A percentile compares a stretch with the other conserved stretches of the same genome.
These are phyloP conservation scores for Verticillium nonalfalfae DNA, from an alignment of 2,329 filamentous ascomycete genomes.

Conservation along the genomic window DNA sequence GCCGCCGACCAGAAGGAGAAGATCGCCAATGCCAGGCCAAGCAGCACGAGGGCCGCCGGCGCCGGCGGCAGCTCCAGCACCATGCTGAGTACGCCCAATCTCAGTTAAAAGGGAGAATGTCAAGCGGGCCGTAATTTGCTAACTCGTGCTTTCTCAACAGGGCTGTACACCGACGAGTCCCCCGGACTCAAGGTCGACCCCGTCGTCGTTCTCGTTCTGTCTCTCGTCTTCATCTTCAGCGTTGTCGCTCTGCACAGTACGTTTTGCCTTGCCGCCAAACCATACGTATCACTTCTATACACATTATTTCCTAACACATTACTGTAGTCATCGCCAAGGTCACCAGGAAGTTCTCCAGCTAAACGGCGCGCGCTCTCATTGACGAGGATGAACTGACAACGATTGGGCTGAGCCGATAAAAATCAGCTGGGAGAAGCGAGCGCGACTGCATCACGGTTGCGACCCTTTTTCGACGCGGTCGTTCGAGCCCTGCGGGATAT, in stretches of 20 bases:
- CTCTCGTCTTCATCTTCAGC: slow-evolving; percentile 97
- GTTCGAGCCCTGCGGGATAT: not conserved
- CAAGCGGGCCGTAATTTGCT: slow-evolving; percentile 16
- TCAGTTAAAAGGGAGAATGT: too few species aligned
- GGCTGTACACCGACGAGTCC: slow-evolving; percentile 96
- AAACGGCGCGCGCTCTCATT: slow-evolving; percentile 18
- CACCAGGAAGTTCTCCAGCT: slow-evolving; percentile 77
- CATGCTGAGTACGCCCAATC: slow-evolving; percentile 67
- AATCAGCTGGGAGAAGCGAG: not conserved
- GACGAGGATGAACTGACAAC: not conserved
- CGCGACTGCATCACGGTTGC: not conserved
- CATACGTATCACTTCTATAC: too few species aligned
- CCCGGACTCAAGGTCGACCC: slow-evolving; percentile 97
- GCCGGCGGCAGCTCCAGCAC: slow-evolving; percentile 95
- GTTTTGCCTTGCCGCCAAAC: slow-evolving; percentile 25
- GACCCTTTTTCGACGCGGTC: not conserved
- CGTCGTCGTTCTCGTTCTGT: slow-evolving; percentile 92
- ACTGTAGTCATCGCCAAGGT: slow-evolving; percentile 87
- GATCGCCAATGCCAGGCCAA: slow-evolving; percentile 86
- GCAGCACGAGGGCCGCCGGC: slow-evolving; percentile 86
- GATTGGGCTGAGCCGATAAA: not conserved
- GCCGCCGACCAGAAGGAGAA: slow-evolving; percentile 97
- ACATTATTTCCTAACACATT: slow-evolving; percentile 3
- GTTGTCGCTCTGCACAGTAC: slow-evolving; percentile 95
- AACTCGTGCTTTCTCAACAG: slow-evolving; percentile 30